Evolutionary conservation across 768 basidiomycete species (phyloP).

Genomic region (Tricholoma hemisulphureum): DNA sequence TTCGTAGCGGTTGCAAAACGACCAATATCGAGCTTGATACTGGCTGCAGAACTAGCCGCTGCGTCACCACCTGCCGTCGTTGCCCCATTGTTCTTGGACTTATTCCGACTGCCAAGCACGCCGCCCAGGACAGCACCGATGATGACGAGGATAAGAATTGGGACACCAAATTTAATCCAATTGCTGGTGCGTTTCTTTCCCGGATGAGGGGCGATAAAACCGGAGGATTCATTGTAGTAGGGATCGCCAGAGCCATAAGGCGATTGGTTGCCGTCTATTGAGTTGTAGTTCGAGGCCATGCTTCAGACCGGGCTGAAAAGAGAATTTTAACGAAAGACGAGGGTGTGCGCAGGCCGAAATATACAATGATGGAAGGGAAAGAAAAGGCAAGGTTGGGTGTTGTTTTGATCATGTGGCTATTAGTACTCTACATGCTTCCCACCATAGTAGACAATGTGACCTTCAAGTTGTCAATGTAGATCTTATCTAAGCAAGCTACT

Average conservation of each 20-base stretch:
- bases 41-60: conserved; percentile 54
- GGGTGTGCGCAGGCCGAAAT: conserved; percentile 19
- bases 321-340: conserved; percentile 24
- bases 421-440: not conserved
- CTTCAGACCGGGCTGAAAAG: conserved; percentile 12
- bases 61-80: conserved; percentile 40
- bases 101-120: conserved; percentile 67
- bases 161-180: conserved; percentile 77
- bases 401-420: not conserved
- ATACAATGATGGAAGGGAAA: conserved; percentile 7
- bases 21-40: conserved; percentile 59
- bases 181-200: conserved; percentile 56
- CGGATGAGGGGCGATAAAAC: conserved; percentile 57
- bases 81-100: conserved; percentile 41
- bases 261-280: conserved; percentile 22
- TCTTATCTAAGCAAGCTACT: too few relatives aligned
- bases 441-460: not conserved
- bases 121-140: conserved; percentile 73
- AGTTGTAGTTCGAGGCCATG: conserved; percentile 37
- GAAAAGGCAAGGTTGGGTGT: not conserved
- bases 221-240: conserved; percentile 68
- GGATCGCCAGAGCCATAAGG: conserved; percentile 58
- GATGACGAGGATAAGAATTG: conserved; percentile 61
- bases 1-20: conserved; percentile 78
- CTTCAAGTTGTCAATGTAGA: too few relatives aligned